phyloP scores from a whole-genome alignment of 176 grass and related monocot species.

The Chloris gayana region DNA sequence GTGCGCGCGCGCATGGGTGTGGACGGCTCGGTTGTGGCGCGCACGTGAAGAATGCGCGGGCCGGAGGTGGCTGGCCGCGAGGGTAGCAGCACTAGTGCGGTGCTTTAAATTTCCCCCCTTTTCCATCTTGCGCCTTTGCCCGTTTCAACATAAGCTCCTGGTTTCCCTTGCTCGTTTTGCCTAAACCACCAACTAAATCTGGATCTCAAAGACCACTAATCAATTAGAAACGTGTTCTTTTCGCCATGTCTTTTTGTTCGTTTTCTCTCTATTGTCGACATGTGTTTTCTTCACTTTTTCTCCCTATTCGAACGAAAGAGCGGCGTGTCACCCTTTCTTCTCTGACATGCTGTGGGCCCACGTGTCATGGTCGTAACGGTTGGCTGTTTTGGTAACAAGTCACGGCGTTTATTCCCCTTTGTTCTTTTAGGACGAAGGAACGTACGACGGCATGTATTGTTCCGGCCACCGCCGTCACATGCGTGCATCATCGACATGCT shows the following conservation, averaged over 20 bases:
- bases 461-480: background rate
- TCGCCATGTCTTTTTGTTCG: no score
- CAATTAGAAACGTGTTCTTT: background rate
- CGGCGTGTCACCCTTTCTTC: no score
- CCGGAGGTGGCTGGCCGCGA: background rate
- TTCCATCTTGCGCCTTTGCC: background rate
- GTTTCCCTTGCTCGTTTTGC: conserved; percentile 2
- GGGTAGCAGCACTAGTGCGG: background rate
- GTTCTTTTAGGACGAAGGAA: background rate
- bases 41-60: conserved; percentile 49
- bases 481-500: background rate
- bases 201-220: background rate
- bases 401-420: no score
- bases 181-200: conserved; percentile 25
- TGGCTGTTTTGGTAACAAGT: no score
- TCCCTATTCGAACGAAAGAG: no score
- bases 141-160: background rate
- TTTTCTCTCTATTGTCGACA: no score
- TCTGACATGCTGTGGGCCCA: no score
- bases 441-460: background rate
- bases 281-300: no score
- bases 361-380: no score
- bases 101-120: background rate
- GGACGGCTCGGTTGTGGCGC: background rate
- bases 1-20: background rate